Conservation (phyloP, 164 flowering plant species). For the Vitis labrusca region DNA sequence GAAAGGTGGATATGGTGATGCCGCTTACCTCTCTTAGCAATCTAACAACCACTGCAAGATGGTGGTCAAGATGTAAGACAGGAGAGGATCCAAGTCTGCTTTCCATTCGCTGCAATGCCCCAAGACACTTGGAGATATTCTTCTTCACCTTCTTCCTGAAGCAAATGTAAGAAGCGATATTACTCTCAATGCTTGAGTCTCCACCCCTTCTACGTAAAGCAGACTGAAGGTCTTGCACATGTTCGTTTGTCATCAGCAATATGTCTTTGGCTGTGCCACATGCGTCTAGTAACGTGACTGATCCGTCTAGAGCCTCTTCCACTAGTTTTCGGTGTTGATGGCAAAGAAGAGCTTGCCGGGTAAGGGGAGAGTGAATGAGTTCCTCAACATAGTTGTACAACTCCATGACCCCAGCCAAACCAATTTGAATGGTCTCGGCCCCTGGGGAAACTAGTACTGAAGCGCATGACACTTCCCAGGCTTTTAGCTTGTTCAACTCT, state of each 20-base stretch:
- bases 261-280: constrained; percentile 22
- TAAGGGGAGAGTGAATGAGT: constrained; percentile 12
- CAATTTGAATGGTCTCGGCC: constrained; percentile 11
- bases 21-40: too few relatives aligned
- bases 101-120: constrained; percentile 25
- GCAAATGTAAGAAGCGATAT: constrained; percentile 7
- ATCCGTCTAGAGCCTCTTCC: constrained; percentile 27
- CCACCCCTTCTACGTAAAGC: constrained; percentile 25
- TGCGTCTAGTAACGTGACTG: constrained; percentile 27
- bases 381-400: constrained; percentile 23
- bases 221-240: constrained; percentile 24
- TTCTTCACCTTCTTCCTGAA: constrained; percentile 24
- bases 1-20: too few relatives aligned
- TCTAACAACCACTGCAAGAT: too few relatives aligned
- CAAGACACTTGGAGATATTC: constrained; percentile 14
- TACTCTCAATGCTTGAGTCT: constrained; percentile 14
- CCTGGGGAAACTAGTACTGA: background rate
- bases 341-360: constrained; percentile 17
- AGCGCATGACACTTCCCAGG: constrained; percentile 1
- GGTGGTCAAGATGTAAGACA: constrained; percentile 7
- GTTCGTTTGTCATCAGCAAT: constrained; percentile 11
- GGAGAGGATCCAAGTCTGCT: background rate
- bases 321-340: constrained; percentile 14
- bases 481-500: constrained; percentile 17
- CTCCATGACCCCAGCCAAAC: constrained; percentile 24